Evolutionary conservation across 306 rosid species (phyloP).

Genomic region (Herpetospermum pedunculosum): DNA sequence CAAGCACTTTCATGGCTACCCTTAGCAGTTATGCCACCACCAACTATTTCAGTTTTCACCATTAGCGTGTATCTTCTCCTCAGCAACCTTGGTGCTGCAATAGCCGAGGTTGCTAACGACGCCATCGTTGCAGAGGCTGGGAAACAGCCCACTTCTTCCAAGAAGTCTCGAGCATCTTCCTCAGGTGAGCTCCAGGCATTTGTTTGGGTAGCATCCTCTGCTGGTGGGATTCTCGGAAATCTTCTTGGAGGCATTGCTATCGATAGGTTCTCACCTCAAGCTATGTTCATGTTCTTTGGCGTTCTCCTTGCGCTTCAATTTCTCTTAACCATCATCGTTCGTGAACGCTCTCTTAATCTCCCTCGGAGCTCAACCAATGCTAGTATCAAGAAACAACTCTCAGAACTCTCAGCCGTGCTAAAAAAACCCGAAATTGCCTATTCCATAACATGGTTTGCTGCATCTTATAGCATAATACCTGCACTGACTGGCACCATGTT

Average conservation of each 20-base stretch:
- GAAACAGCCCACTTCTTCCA: conserved; percentile 40
- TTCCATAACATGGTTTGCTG: conserved; percentile 73
- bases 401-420: conserved; percentile 42
- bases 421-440: conserved; percentile 50
- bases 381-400: conserved; percentile 58
- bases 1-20: conserved; percentile 88
- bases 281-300: conserved; percentile 53
- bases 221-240: conserved; percentile 83
- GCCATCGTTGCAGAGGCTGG: conserved; percentile 86
- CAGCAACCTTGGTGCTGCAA: conserved; percentile 81
- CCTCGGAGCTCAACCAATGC: conserved; percentile 29
- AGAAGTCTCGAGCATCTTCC: conserved; percentile 28
- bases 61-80: conserved; percentile 63
- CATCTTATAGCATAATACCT: conserved; percentile 75
- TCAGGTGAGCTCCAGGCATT: conserved; percentile 77
- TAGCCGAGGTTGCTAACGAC: conserved; percentile 91
- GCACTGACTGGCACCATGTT: conserved; percentile 85
- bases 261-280: conserved; percentile 32
- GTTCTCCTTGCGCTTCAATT: conserved; percentile 59
- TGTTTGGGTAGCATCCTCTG: conserved; percentile 80
- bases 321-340: conserved; percentile 36
- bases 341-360: conserved; percentile 53
- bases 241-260: conserved; percentile 63
- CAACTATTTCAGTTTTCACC: conserved; percentile 44
- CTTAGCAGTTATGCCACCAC: conserved; percentile 45